A percentile compares a stretch with the other conserved stretches of the same genome.
These are phyloP conservation scores for Globisporangium paddicum DNA, from an alignment of 352 stramenopile genomes.

Conservation along the genomic window DNA sequence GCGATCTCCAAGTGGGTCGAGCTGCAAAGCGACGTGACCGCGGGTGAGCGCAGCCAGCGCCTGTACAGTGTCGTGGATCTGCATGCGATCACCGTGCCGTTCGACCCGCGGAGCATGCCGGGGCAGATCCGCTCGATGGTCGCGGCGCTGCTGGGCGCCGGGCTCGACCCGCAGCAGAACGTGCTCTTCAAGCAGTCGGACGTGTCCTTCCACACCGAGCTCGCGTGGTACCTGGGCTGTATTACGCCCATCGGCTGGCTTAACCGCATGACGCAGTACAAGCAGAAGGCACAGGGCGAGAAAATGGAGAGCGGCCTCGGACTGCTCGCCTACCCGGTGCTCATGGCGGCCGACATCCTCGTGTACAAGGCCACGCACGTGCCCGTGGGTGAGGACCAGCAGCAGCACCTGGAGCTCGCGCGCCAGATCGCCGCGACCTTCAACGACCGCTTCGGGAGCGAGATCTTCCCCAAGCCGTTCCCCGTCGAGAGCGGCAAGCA, in stretches of 20 bases:
- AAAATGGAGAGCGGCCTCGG: conserved; percentile 78
- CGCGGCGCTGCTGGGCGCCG: conserved; percentile 93
- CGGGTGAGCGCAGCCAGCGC: conserved; percentile 11
- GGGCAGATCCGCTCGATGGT: conserved; percentile 89
- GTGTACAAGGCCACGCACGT: conserved; percentile 97
- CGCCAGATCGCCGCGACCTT: conserved; percentile 95
- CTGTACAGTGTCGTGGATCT: conserved; percentile 93
- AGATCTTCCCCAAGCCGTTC: conserved; percentile 59
- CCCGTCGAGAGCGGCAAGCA: conserved; percentile 39
- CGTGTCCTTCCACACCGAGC: conserved; percentile 89
- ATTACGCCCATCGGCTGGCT: conserved; percentile 97
- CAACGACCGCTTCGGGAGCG: conserved; percentile 91
- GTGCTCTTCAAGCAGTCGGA: conserved; percentile 85
- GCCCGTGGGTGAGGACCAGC: conserved; percentile 97
- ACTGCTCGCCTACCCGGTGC: conserved; percentile 97
- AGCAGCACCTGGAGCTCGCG: conserved; percentile 99
- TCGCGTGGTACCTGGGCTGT: conserved; percentile 97
- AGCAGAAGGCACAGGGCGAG: conserved; percentile 94
- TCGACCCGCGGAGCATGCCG: conserved; percentile 88
- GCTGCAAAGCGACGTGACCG: conserved; percentile 58
- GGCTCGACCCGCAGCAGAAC: conserved; percentile 74
- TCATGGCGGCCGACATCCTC: conserved; percentile 99
- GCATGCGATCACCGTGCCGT: conserved; percentile 97
- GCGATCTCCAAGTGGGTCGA: conserved; percentile 97
- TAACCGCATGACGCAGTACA: conserved; percentile 99